A percentile compares a stretch with the other conserved stretches of the same genome.
Conservation (phyloP, 139 green algal genomes). For the Gonium pectorale region DNA sequence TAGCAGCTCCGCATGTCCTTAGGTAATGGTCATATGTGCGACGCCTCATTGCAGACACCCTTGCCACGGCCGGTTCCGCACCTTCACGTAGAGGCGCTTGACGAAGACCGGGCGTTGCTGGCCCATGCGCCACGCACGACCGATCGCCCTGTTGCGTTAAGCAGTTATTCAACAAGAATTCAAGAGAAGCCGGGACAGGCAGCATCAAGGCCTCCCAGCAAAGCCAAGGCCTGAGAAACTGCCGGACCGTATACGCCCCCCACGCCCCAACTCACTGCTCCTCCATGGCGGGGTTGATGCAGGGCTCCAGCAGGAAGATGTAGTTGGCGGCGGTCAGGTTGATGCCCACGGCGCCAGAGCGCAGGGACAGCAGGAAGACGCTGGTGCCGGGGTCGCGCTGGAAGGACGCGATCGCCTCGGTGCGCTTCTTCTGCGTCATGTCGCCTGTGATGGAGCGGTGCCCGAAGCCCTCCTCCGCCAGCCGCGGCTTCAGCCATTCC, state of each 20-base stretch:
- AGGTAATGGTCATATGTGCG: too few species aligned
- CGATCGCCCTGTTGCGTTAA: slow-evolving; percentile 67
- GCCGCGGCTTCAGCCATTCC: slow-evolving; percentile 69
- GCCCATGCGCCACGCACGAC: slow-evolving; percentile 83
- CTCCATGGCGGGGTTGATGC: slow-evolving; percentile 86
- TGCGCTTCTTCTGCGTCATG: slow-evolving; percentile 76
- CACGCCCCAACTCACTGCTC: slow-evolving; percentile 56
- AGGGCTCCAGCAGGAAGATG: slow-evolving; percentile 74
- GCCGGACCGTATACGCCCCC: too few species aligned
- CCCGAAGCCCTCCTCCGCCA: slow-evolving; percentile 66
- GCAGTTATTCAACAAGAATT: too few species aligned
- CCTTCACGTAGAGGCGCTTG: slow-evolving; percentile 74
- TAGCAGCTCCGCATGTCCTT: too few species aligned
- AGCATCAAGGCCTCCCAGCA: too few species aligned
- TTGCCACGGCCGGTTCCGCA: too few species aligned
- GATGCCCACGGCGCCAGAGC: slow-evolving; percentile 61
- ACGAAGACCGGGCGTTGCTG: slow-evolving; percentile 76
- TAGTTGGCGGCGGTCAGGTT: slow-evolving; percentile 79
- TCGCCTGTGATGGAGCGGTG: slow-evolving; percentile 70
- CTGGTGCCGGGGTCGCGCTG: slow-evolving; percentile 79
- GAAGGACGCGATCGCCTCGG: slow-evolving; percentile 77
- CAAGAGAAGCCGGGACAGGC: too few species aligned
- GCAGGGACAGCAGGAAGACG: slow-evolving; percentile 83
- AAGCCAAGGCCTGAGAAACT: too few species aligned
- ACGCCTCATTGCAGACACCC: too few species aligned